Evolutionary conservation across 768 basidiomycete species (phyloP), one percentile per base, ranked within the genome.

Genomic region (Suillus tomentosus): DNA sequence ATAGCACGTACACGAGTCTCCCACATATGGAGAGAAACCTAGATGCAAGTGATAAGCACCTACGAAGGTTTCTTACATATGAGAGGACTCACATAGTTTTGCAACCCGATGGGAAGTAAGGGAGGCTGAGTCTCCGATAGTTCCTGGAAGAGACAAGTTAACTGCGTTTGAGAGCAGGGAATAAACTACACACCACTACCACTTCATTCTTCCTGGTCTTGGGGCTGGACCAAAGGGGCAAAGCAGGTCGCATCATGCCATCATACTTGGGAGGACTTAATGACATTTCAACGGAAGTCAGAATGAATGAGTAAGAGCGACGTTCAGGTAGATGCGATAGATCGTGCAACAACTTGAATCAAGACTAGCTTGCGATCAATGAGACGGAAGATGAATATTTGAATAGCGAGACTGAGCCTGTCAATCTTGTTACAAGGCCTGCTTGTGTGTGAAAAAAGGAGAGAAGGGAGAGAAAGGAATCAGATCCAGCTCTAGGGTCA

Each of bases 11-110:
- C 62, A 37, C 85, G 79, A 10, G 68, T 68, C 40, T 73, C 76
- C 85, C 85, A 86, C 6, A 73, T 74, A 57, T 80, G 80, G 5
- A 75, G 73, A 6, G 79, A 70, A 63, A 85, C 74, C 81, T 85
- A 54, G 39, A 13, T 27, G 43, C 31, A 40, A 37, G 31, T 3
- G 56, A 56, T 47, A 15, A 55, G 62, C 24, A 43, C 27, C 24
- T 22, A 27, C 11, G 27, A 42, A 7, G 11, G 10, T 37, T 40
- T 58, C 8, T 27, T 27, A 65, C 24, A 17, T 64, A 39, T 36
- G 22, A 56, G 36, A n/a, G 19, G 27, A 57, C 73, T 58, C 60
- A 82, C 82, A 63, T 74, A 78, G 67, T 68, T 70, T 56, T 75
- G 76, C 47, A 84, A 68, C 62, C 80, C 79, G 37, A 73, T 70